Base-by-base conservation (phyloP, 306 rosid species). In the Inga oerstediana region DNA sequence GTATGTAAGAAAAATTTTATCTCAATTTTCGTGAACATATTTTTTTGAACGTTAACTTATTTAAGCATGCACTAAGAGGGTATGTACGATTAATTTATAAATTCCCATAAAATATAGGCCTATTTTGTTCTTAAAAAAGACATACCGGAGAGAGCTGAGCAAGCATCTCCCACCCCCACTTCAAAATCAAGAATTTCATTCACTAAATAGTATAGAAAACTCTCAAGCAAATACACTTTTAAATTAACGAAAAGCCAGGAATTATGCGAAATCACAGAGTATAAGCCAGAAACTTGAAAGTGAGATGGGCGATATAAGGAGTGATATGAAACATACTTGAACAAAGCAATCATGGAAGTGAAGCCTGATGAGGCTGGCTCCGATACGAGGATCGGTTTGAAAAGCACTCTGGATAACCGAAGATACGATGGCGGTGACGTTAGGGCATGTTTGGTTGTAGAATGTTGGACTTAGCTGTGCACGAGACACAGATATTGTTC, bases 281-380 rank as follows among this genome's bases (percentile, higher is more conserved):
- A 51, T 4, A 51, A 51, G 58, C 61, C n/a, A 4, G 61, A 54
- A 7, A 56, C 20, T 6, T 56, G 64, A 56, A 20, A 56, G 30
- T 54, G 61, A 19, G 9, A 56, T 32, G 34, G 3, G 34, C n/a
- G n/a, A 32, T 32, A 32, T 32, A 32, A 32, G 24, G 30, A 56
- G 30, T 2, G 64, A 19, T n/a, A n/a, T 56, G 27, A 20, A 56
- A n/a, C 52, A 19, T 69, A 87, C 90, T 7, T 81, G 74, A 67
- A 87, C 87, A 19, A 87, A 87, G 84, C 89, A 87, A 30, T 87
- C 89, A 15, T 87, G 89, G 54, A 87, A 87, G 20, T 81, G 85
- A 83, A 87, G 87, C 78, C 89, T 80, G n/a, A 61, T 11, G 65
- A 87, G 76, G 62, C 85, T 80, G 67, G 79, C 87, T 3, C 84